Percentiles rank a stretch among this genome's conserved stretches.
Conservation (phyloP, 2,329 filamentous ascomycete species). For the Talaromyces sp. region DNA sequence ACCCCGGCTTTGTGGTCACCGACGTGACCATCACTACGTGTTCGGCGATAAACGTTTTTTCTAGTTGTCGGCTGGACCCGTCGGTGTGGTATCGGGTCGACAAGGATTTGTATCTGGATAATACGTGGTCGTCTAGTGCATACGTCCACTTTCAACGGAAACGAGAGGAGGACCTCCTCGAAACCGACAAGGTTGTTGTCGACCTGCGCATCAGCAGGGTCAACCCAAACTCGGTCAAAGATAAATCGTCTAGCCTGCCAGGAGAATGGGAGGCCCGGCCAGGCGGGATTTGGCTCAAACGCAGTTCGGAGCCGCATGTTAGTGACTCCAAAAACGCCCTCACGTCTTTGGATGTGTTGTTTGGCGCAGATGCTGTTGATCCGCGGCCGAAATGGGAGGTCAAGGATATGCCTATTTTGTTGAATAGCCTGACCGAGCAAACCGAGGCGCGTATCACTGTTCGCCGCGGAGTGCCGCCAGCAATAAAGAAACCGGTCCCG, state of each 20-base stretch:
- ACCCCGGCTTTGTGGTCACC: constrained; percentile 77
- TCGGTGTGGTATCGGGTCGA: constrained; percentile 76
- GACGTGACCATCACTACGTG: constrained; percentile 76
- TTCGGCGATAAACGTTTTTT: constrained; percentile 67
- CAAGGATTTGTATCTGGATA: constrained; percentile 79
- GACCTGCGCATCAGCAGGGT: constrained; percentile 70
- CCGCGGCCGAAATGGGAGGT: constrained; percentile 81
- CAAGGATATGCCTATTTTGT: constrained; percentile 64
- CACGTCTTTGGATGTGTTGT: constrained; percentile 79
- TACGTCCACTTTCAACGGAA: constrained; percentile 80
- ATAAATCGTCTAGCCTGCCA: neutral
- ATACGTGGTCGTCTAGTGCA: constrained; percentile 67
- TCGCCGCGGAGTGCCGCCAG: constrained; percentile 62
- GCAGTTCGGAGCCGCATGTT: constrained; percentile 64
- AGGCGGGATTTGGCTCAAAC: constrained; percentile 75
- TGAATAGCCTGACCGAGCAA: constrained; percentile 57
- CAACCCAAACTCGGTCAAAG: constrained; percentile 52
- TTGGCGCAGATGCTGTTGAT: constrained; percentile 86
- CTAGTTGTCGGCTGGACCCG: constrained; percentile 68
- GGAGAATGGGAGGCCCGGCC: constrained; percentile 70
- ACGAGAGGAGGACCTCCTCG: constrained; percentile 73
- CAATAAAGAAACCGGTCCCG: constrained; percentile 63
- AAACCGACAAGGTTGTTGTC: constrained; percentile 71
- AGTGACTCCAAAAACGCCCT: constrained; percentile 70
- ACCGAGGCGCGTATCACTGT: constrained; percentile 73